A percentile compares a stretch with the other conserved stretches of the same genome.
These are phyloP conservation scores for Ophiostoma montium DNA, from an alignment of 2,329 filamentous ascomycete species.

Conservation along the genomic window DNA sequence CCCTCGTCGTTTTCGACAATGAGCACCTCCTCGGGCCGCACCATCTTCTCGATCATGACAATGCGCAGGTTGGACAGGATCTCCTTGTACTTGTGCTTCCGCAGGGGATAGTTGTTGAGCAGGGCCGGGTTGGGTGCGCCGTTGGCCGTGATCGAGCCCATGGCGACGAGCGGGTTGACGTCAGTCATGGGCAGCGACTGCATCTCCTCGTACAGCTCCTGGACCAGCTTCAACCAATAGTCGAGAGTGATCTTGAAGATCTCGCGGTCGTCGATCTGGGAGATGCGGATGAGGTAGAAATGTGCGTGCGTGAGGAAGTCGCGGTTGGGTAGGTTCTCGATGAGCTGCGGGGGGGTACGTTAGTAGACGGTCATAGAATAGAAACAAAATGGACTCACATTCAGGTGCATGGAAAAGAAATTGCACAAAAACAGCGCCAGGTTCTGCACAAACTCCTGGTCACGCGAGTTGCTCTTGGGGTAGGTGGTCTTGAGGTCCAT, in stretches of 20 bases:
- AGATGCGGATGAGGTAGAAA: slow-evolving; percentile 96
- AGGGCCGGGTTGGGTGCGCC: slow-evolving; percentile 74
- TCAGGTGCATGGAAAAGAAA: slow-evolving; percentile 88
- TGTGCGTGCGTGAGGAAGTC: slow-evolving; percentile 93
- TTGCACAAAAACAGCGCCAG: slow-evolving; percentile 91
- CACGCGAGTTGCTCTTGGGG: slow-evolving; percentile 74
- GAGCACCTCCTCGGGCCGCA: slow-evolving; percentile 89
- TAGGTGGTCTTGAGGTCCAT: slow-evolving; percentile 88
- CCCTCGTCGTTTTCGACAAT: slow-evolving; percentile 99
- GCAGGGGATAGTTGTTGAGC: slow-evolving; percentile 80
- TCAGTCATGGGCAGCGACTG: slow-evolving; percentile 89
- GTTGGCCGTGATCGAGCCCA: slow-evolving; percentile 61
- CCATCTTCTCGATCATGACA: slow-evolving; percentile 99
- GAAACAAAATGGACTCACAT: slow-evolving; percentile 34
- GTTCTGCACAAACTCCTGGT: slow-evolving; percentile 97
- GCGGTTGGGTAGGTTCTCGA: slow-evolving; percentile 88
- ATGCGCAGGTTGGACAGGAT: slow-evolving; percentile 85
- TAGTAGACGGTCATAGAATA: neutral
- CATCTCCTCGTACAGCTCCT: slow-evolving; percentile 98
- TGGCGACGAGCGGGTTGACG: slow-evolving; percentile 66
- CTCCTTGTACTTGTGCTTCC: slow-evolving; percentile 96
- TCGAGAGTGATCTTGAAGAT: slow-evolving; percentile 99
- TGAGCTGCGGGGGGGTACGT: slow-evolving; percentile 44
- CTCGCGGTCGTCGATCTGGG: slow-evolving; percentile 95
- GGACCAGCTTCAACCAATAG: slow-evolving; percentile 97